phyloP scores from a whole-genome alignment of 2,329 filamentous ascomycete genomes.

The Leptographium wingfieldii region DNA sequence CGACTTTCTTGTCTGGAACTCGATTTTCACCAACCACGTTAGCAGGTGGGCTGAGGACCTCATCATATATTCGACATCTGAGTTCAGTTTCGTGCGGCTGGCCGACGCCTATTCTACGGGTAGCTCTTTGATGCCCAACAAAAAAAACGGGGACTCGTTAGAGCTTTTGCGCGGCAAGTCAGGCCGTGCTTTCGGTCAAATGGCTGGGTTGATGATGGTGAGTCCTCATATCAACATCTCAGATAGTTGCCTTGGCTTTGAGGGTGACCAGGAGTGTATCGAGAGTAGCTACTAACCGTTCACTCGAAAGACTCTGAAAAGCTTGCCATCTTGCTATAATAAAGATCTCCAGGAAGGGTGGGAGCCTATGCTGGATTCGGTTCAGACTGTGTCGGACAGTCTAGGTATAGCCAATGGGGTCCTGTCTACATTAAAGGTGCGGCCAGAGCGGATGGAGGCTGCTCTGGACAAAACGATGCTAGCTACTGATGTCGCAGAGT shows the following conservation, averaged over 20 bases:
- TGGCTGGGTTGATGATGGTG: constrained; percentile 59
- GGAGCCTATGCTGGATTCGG: constrained; percentile 71
- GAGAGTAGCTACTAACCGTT: background rate
- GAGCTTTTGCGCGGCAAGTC: constrained; percentile 59
- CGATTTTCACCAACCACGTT: constrained; percentile 65
- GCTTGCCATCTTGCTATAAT: constrained; percentile 71
- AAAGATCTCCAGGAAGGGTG: constrained; percentile 80
- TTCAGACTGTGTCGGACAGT: constrained; percentile 69
- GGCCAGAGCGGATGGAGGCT: constrained; percentile 65
- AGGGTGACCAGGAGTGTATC: background rate
- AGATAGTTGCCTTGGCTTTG: background rate
- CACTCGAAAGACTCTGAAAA: constrained; percentile 37
- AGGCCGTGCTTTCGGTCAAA: constrained; percentile 64
- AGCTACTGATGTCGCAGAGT: constrained; percentile 56
- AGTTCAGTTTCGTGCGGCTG: constrained; percentile 62
- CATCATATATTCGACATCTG: constrained; percentile 64
- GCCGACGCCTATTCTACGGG: constrained; percentile 71
- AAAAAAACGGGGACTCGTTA: constrained; percentile 70
- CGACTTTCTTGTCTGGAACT: constrained; percentile 68
- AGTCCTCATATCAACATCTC: background rate
- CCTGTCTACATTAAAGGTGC: constrained; percentile 55
- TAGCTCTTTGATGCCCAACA: constrained; percentile 65
- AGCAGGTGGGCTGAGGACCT: constrained; percentile 73
- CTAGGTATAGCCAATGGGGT: constrained; percentile 76
- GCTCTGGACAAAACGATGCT: constrained; percentile 74